Conservation (phyloP, 805 yeast species). For the Metschnikowia kunwiensis region DNA sequence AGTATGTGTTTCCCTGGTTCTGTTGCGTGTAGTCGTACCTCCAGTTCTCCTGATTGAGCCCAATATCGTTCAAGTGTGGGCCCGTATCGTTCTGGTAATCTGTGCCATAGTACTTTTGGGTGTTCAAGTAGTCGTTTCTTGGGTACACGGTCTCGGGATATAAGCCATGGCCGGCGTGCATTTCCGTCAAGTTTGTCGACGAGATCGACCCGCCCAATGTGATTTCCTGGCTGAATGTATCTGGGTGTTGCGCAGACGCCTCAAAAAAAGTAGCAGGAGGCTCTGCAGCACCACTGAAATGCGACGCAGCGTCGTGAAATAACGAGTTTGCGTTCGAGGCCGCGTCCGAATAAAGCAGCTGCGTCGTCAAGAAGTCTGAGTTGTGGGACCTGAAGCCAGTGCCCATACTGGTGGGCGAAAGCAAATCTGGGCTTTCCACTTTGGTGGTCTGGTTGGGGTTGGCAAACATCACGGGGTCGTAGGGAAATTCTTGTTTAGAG, state of each 20-base stretch:
- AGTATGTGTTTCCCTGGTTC: conserved; percentile 4
- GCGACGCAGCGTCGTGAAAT: conserved; percentile 36
- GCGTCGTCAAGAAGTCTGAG: conserved; percentile 13
- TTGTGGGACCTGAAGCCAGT: conserved; percentile 11
- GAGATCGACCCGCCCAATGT: conserved; percentile 40
- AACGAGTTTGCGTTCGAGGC: conserved; percentile 39
- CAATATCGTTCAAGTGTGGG: neutral
- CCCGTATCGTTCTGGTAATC: conserved; percentile 2
- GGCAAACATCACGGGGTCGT: conserved; percentile 11
- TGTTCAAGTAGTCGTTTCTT: neutral
- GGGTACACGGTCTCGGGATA: neutral
- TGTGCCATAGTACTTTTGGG: conserved; percentile 1
- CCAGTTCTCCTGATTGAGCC: conserved; percentile 2
- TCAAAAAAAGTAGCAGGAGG: conserved; percentile 8
- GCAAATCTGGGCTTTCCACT: conserved; percentile 15
- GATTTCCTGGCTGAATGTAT: conserved; percentile 33
- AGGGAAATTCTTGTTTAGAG: neutral
- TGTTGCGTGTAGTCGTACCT: conserved; percentile 2
- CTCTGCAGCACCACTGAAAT: conserved; percentile 20
- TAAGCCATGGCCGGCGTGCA: conserved; percentile 1
- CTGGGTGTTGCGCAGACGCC: conserved; percentile 5
- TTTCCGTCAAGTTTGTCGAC: conserved; percentile 28
- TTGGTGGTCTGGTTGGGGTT: conserved; percentile 14
- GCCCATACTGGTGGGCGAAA: conserved; percentile 17
- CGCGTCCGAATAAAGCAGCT: conserved; percentile 34